Conservation (phyloP, 352 stramenopile genomes). For the Saprolegnia diclina region DNA sequence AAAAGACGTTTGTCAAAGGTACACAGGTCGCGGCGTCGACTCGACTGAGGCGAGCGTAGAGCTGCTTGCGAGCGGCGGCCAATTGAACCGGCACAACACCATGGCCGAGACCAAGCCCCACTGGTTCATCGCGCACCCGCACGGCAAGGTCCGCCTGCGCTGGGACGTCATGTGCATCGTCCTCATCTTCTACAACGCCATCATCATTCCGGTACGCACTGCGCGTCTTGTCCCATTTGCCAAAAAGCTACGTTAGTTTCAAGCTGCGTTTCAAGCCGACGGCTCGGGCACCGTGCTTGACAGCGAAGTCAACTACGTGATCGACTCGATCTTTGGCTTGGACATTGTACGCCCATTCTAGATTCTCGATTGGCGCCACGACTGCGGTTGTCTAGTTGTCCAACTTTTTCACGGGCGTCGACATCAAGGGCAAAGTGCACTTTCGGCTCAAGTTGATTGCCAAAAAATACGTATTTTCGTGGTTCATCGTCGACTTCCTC, state of each 20-base stretch:
- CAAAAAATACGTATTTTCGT: no score
- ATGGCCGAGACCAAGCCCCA: neutral
- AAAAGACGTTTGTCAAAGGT: neutral
- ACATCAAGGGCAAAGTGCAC: conserved; percentile 61
- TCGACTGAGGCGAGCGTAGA: neutral
- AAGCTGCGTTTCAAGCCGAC: conserved; percentile 51
- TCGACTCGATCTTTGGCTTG: conserved; percentile 56
- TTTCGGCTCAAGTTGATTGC: no score
- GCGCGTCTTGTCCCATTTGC: neutral
- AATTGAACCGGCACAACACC: neutral
- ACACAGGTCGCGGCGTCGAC: conserved; percentile 19
- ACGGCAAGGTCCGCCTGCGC: conserved; percentile 46
- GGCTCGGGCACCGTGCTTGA: no score
- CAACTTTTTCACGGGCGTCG: conserved; percentile 72
- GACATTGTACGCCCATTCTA: conserved; percentile 60
- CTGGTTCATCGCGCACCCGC: conserved; percentile 50
- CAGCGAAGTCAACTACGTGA: conserved; percentile 43
- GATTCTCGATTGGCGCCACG: no score
- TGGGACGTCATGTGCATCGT: conserved; percentile 64
- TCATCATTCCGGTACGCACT: conserved; percentile 51
- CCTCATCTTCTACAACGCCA: conserved; percentile 73
- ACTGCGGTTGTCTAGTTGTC: conserved; percentile 32
- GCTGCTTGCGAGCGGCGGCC: neutral
- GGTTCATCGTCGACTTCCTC: conserved; percentile 57
- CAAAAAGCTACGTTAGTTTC: no score